A percentile compares a stretch with the other conserved stretches of the same genome.
Conservation (phyloP, 75 land plant species). For the Adiantum capillusveneris region DNA sequence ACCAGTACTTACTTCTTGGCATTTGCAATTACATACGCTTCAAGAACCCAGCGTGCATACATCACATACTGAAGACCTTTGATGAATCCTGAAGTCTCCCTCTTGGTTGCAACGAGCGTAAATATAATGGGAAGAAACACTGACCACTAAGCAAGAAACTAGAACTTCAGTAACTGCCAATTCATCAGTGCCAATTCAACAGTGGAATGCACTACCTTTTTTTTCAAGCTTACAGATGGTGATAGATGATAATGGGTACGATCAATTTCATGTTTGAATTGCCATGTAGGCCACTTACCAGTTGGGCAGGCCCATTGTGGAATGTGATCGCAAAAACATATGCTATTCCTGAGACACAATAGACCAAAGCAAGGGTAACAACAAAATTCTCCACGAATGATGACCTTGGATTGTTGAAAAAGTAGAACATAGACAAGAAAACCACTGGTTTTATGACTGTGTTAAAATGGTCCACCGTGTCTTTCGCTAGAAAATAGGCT, state of each 20-base stretch:
- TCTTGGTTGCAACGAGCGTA: conserved; percentile 62
- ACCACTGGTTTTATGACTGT: conserved; percentile 79
- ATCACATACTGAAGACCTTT: conserved; percentile 32
- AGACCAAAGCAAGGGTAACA: conserved; percentile 64
- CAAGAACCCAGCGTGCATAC: conserved; percentile 80
- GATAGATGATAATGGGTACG: too few species aligned
- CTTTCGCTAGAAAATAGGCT: conserved; percentile 85
- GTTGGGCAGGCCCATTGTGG: conserved; percentile 74
- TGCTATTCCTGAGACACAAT: conserved; percentile 84
- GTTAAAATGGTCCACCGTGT: conserved; percentile 75
- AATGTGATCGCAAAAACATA: conserved; percentile 70
- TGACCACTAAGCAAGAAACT: conserved; percentile 59
- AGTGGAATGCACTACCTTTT: too few species aligned
- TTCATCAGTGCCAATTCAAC: too few species aligned
- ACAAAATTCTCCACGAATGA: conserved; percentile 64
- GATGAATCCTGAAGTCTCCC: conserved; percentile 23
- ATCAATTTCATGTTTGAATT: too few species aligned
- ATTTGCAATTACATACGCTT: conserved; percentile 85
- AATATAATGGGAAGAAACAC: conserved; percentile 85
- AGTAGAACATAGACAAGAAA: conserved; percentile 90
- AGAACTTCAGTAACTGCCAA: too few species aligned
- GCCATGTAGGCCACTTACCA: conserved; percentile 48
- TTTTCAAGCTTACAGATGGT: too few species aligned
- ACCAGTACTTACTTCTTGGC: conserved; percentile 53
- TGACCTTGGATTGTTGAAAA: conserved; percentile 92